These are phyloP conservation scores for Cryomyces minteri DNA, from an alignment of 495 filamentous ascomycete species.

Conservation along the genomic window DNA sequence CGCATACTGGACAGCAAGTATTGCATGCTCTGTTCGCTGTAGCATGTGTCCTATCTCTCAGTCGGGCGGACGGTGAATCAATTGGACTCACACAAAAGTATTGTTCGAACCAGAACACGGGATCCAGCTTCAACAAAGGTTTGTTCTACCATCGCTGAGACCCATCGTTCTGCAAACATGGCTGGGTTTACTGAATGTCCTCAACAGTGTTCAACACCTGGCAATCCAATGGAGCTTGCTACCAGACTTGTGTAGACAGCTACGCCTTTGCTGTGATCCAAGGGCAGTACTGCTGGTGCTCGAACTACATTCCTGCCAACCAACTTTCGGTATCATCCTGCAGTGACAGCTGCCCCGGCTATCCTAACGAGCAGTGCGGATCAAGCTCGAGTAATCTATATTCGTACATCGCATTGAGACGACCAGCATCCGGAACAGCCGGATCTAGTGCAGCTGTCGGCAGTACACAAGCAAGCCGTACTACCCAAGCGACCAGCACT, in stretches of 20 bases:
- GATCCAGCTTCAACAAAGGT: conserved; percentile 5
- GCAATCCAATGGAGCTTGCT: conserved; percentile 50
- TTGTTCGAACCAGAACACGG: conserved; percentile 12
- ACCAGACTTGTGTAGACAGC: conserved; percentile 27
- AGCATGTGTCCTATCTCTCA: too few relatives aligned
- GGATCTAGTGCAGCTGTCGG: conserved; percentile 4
- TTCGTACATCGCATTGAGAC: conserved; percentile 35
- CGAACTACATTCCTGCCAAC: conserved; percentile 41
- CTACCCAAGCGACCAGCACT: too few relatives aligned
- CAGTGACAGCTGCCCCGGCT: conserved; percentile 44
- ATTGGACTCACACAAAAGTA: conserved; percentile 3
- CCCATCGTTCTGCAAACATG: background rate
- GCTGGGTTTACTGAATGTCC: background rate
- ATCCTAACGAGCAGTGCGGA: conserved; percentile 45
- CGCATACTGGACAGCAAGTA: too few relatives aligned
- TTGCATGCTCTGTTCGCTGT: too few relatives aligned
- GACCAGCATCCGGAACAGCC: conserved; percentile 29
- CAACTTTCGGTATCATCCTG: conserved; percentile 30
- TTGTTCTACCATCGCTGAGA: background rate
- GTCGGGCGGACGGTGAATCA: too few relatives aligned
- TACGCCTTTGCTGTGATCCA: conserved; percentile 56
- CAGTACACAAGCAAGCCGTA: too few relatives aligned
- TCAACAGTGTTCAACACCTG: conserved; percentile 31
- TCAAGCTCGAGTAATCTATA: conserved; percentile 29
- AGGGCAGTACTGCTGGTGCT: conserved; percentile 54